These are phyloP conservation scores for Solanum appendiculatum DNA, from an alignment of 257 asterid genomes.

Conservation along the genomic window DNA sequence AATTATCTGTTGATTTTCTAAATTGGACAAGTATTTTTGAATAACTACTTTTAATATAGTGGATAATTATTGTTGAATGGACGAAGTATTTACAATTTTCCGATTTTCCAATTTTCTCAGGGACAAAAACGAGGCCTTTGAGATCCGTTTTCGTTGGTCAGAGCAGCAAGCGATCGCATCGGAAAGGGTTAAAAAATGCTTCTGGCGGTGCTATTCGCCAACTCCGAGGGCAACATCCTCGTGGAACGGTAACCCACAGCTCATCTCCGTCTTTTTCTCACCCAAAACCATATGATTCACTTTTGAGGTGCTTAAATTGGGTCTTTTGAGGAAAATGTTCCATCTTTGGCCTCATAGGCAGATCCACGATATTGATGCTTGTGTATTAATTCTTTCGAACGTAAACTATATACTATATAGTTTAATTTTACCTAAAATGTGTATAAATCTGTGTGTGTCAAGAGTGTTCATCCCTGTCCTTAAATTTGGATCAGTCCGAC, in stretches of 20 bases:
- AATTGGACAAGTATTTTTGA: no score
- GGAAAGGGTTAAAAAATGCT: constrained; percentile 32
- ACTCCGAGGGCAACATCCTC: constrained; percentile 90
- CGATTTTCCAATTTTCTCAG: neutral
- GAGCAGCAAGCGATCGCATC: neutral
- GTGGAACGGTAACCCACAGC: constrained; percentile 59
- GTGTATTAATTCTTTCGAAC: neutral
- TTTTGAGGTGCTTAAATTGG: neutral
- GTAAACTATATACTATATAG: neutral
- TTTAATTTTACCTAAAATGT: neutral
- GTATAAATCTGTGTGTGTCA: neutral
- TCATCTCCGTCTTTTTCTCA: neutral
- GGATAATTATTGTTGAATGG: no score
- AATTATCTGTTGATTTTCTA: no score
- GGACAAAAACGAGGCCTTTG: neutral
- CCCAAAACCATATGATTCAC: neutral
- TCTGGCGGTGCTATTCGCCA: constrained; percentile 79
- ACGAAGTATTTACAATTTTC: no score
- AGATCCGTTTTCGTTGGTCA: neutral
- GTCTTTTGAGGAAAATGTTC: neutral
- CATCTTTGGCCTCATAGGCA: neutral
- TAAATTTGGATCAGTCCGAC: neutral
- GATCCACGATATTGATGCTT: neutral
- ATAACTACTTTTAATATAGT: no score
- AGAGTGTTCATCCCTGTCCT: neutral